A percentile compares a stretch with the other conserved stretches of the same genome.
phyloP scores from a whole-genome alignment of 257 asterid species.

The Mitragyna speciosa region DNA sequence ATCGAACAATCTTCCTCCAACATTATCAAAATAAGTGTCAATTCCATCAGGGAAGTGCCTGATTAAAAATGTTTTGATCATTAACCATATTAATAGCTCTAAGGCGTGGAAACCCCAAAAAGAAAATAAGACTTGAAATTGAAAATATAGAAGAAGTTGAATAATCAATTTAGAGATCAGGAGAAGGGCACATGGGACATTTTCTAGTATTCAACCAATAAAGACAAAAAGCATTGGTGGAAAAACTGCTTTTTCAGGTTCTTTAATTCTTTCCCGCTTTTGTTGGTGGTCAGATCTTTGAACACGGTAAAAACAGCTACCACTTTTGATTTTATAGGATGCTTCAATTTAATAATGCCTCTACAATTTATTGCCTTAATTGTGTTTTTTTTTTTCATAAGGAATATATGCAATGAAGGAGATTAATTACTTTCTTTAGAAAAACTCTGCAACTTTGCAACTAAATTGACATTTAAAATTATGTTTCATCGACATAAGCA shows the following conservation, averaged over 20 bases:
- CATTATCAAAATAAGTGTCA: constrained; percentile 36
- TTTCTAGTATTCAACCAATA: too few relatives aligned
- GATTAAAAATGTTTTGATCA: not conserved
- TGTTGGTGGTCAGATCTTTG: not conserved
- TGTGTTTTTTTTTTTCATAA: not conserved
- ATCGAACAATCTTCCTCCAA: constrained; percentile 34
- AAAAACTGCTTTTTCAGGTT: not conserved
- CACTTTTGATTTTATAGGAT: too few relatives aligned
- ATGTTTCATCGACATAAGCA: not conserved
- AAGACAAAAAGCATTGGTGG: too few relatives aligned
- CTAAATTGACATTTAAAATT: not conserved
- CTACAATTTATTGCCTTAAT: too few relatives aligned
- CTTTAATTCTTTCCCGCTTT: not conserved
- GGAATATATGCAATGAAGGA: too few relatives aligned
- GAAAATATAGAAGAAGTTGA: too few relatives aligned
- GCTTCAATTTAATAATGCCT: not conserved
- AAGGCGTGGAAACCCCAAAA: too few relatives aligned
- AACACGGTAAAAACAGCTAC: too few relatives aligned
- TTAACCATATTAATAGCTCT: not conserved
- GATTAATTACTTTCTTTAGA: too few relatives aligned
- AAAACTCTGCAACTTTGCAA: not conserved
- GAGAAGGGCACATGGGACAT: too few relatives aligned
- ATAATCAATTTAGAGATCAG: too few relatives aligned
- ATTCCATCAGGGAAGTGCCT: constrained; percentile 37
- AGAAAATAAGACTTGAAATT: not conserved